Conservation (phyloP, 2,329 filamentous ascomycete genomes). For the Trichoderma afroharzianum region DNA sequence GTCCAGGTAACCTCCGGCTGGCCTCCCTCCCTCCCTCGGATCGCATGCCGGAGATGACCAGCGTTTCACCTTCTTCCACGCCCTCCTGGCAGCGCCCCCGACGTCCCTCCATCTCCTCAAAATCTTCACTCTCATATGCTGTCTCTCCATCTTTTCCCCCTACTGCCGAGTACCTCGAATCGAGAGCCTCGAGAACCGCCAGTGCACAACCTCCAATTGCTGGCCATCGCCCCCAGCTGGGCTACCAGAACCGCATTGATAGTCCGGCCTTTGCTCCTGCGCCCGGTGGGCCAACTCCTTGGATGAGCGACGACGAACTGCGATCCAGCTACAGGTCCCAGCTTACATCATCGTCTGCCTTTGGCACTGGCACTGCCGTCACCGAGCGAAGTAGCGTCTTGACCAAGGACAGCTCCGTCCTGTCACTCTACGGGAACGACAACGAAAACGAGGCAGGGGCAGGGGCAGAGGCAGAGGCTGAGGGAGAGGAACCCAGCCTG, state of each 20-base stretch:
- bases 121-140: constrained; percentile 44
- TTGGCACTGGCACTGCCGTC: constrained; percentile 62
- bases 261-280: constrained; percentile 36
- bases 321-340: constrained; percentile 57
- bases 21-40: constrained; percentile 29
- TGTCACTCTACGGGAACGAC: constrained; percentile 45
- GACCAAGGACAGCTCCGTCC: constrained; percentile 74
- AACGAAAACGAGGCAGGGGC: constrained; percentile 36
- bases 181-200: constrained; percentile 28
- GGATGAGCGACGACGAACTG: constrained; percentile 49
- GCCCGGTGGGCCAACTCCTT: constrained; percentile 39
- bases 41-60: constrained; percentile 29
- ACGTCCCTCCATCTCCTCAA: constrained; percentile 47
- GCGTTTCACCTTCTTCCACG: constrained; percentile 28
- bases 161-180: constrained; percentile 40
- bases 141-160: constrained; percentile 41
- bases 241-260: constrained; percentile 29
- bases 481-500: constrained; percentile 53
- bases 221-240: constrained; percentile 29
- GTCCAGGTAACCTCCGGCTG: constrained; percentile 32
- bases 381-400: constrained; percentile 80
- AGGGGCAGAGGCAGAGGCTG: constrained; percentile 32
- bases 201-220: constrained; percentile 25
- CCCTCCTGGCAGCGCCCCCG: constrained; percentile 42
- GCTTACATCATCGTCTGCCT: constrained; percentile 50